A percentile compares a stretch with the other conserved stretches of the same genome.
Conservation (phyloP, 352 stramenopile genomes). For the Phytophthora europaea region DNA sequence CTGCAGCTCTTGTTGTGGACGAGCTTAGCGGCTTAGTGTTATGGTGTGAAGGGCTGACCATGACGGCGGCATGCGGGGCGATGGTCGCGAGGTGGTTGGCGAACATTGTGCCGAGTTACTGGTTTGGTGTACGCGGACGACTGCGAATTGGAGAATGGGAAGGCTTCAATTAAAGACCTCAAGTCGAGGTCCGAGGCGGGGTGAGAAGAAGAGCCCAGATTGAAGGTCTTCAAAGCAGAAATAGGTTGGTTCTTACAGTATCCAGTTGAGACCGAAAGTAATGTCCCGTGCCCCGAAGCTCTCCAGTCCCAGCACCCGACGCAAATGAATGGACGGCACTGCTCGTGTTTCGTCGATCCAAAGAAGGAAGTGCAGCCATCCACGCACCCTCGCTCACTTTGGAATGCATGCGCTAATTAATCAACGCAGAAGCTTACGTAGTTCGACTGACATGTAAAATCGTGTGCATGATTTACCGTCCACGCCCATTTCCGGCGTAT, state of each 20-base stretch:
- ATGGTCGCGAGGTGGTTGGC: conserved; percentile 45
- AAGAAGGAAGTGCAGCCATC: not conserved
- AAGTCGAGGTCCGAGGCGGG: not conserved
- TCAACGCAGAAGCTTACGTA: not conserved
- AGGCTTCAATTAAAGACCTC: not conserved
- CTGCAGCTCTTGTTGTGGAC: not conserved
- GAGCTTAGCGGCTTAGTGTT: conserved; percentile 15
- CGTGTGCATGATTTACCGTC: conserved; percentile 4
- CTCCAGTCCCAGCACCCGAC: not conserved
- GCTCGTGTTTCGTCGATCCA: not conserved
- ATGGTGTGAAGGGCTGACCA: conserved; percentile 15
- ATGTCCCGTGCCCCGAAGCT: too few relatives aligned
- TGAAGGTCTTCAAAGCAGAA: not conserved
- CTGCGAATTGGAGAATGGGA: conserved; percentile 38
- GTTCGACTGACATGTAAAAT: conserved; percentile 31
- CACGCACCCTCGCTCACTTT: not conserved
- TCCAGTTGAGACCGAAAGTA: not conserved
- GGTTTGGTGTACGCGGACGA: not conserved
- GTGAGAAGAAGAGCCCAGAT: not conserved
- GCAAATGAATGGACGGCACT: not conserved
- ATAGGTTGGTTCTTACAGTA: not conserved
- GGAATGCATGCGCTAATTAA: not conserved
- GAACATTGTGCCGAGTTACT: conserved; percentile 32
- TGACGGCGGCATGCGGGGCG: conserved; percentile 32
- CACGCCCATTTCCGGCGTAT: not conserved